Evolutionary conservation across 2,329 filamentous ascomycete genomes (phyloP).

Genomic region (Diaporthe batatas): DNA sequence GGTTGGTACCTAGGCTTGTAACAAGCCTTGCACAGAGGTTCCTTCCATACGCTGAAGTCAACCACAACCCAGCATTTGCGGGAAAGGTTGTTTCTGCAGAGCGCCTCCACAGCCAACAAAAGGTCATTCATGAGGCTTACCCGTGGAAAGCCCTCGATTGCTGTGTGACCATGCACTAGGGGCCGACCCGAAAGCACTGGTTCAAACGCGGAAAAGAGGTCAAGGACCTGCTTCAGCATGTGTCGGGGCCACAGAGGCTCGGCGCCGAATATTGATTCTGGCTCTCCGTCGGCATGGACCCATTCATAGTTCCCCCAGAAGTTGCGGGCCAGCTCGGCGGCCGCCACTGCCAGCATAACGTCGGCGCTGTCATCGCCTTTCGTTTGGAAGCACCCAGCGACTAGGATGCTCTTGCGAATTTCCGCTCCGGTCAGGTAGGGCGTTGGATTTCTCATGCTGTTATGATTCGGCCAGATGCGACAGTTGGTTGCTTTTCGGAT

Average conservation of each 20-base stretch:
- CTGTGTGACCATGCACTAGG: background rate
- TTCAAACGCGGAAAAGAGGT: background rate
- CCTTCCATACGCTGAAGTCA: background rate
- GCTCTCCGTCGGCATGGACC: background rate
- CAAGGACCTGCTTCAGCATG: background rate
- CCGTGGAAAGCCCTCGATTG: background rate
- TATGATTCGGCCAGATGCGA: background rate
- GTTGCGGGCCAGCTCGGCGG: background rate
- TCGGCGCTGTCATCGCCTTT: background rate
- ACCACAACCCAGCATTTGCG: background rate
- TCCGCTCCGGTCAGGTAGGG: background rate
- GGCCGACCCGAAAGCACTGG: background rate
- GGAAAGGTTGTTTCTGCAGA: background rate
- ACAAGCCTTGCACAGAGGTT: background rate
- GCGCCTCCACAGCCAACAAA: background rate
- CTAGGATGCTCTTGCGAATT: background rate
- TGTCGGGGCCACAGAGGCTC: background rate
- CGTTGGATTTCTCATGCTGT: too few relatives aligned
- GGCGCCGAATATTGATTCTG: background rate
- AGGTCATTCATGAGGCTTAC: background rate
- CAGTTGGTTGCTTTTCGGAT: background rate
- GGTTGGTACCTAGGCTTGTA: too few relatives aligned
- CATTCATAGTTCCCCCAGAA: background rate
- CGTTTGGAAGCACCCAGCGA: background rate
- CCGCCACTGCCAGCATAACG: background rate